Evolutionary conservation across 2,329 filamentous ascomycete genomes (phyloP).

Genomic region (Cryphonectria nitschkei): DNA sequence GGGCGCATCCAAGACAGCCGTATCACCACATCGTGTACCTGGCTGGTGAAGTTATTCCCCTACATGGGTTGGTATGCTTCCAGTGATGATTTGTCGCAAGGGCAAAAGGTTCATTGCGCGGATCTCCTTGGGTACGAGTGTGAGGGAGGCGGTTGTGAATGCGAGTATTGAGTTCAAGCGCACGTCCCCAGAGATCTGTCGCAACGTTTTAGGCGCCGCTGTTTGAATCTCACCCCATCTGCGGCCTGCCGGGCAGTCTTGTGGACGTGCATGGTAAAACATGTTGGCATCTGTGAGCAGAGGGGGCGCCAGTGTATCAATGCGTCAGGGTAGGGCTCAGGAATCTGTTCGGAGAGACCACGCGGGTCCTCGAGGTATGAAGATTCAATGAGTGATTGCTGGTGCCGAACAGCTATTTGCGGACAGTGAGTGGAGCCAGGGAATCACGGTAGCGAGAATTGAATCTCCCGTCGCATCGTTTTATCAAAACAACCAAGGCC

Average conservation of each 20-base stretch:
- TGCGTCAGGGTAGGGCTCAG: slow-evolving; percentile 24
- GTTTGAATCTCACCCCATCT: slow-evolving; percentile 18
- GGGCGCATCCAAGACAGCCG: not conserved
- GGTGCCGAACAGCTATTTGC: slow-evolving; percentile 13
- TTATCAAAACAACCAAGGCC: not conserved
- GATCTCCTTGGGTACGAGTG: not conserved
- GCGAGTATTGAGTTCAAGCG: not conserved
- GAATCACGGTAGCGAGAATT: slow-evolving; percentile 6
- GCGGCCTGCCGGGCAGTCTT: slow-evolving; percentile 17
- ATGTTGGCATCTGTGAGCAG: slow-evolving; percentile 25
- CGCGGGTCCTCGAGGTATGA: slow-evolving; percentile 10
- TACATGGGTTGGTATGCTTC: not conserved
- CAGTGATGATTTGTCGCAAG: not conserved
- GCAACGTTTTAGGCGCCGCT: slow-evolving; percentile 15
- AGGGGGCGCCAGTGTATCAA: slow-evolving; percentile 20
- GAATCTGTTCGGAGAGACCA: not conserved
- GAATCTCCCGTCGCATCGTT: slow-evolving; percentile 11
- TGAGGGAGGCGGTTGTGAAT: not conserved
- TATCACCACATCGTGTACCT: not conserved
- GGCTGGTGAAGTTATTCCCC: slow-evolving; percentile 2
- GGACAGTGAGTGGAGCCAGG: slow-evolving; percentile 9
- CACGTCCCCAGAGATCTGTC: slow-evolving; percentile 13
- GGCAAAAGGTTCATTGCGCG: not conserved
- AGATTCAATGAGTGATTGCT: slow-evolving; percentile 8
- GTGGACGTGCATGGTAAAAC: slow-evolving; percentile 6